Evolutionary conservation across 1,139 yeast genomes (phyloP), one percentile per base, ranked within the genome.

Genomic region (Arxiozyma slooffiae): DNA sequence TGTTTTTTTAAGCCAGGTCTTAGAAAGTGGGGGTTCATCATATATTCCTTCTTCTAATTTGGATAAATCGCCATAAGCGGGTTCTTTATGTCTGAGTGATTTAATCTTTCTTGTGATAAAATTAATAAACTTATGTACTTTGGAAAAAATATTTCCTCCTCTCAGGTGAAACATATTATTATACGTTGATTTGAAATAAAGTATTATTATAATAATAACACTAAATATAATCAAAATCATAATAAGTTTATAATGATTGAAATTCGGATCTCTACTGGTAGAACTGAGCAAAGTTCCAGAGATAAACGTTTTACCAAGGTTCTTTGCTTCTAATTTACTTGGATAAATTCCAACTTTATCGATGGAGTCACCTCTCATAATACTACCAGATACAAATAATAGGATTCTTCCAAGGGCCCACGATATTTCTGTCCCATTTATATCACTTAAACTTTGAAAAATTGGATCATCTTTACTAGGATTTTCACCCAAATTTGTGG

Each of bases 391-490:
- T 0, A 85, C 86, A 63, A 75, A 80, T 11, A 81, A 64, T 17
- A 81, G 57, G 1, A 80, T 79, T 58, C 77, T 78, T 3, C 87
- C 87, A 44, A 81, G 61, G 0, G 87, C 81, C 87, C 87, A 81
- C 0, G 86, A 78, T 22, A 81, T 62, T 55, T 81, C 87, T 21
- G 74, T 75, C 1, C 82, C 85, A 52, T 78, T 72, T 9, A 81
- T 74, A 11, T 80, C 73, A 49, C 76, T 76, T 1, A 83, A 80
- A 43, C 84, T 79, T 61, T 78, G 80, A 62, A 81, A 81, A 0
- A 82, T 80, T 16, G 78, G 75, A 7, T 63, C 64, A 4, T 56
- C 55, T 40, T 60, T 54, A 4, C 52, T 49, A 8, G 74, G 62
- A 8, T 78, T 85, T 17, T 57, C 51, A 4, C 16, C 20, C 30